Evolutionary conservation across 2,329 filamentous ascomycete genomes (phyloP), one percentile per base, ranked within the genome.

Genomic region (Aspergillus pseudoviridinutans): DNA sequence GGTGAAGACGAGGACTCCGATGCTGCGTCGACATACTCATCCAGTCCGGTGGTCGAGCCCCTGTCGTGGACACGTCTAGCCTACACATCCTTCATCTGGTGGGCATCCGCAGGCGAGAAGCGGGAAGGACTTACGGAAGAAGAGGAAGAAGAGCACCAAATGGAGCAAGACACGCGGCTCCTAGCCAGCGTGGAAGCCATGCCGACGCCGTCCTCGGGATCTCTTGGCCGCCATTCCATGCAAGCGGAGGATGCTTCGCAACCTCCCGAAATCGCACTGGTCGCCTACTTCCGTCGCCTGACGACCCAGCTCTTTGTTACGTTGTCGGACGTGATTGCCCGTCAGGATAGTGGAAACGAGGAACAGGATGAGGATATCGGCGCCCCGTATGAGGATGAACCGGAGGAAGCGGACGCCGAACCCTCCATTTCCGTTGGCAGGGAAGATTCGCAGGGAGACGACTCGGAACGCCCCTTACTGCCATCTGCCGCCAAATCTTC

Each of bases 61-160:
- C 71, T 80, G 41, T 82, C 82, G 0, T 87, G 85, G 85, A 78
- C 82, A 5, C 78, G 80, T 4, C 75, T 86, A 35, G 85, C 84
- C 3, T 87, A 87, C 67, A 78, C 78, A 3, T 83, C 83, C 38
- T 85, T 87, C 71, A 84, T 87, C 67, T 88, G 85, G 84, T 88
- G 85, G 85, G 85, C 85, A 3, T 85, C 83, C 1, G 85, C 85
- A 2, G 85, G 85, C 53, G 85, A 87, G 67, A 79, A 80, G 59
- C 80, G 82, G 28, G 78, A 79, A 12, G 80, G 79, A 51, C 74
- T 81, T 9, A 77, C 79, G 1, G 79, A 84, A 56, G 83, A 86
- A 65, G 78, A 79, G 58, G 79, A 83, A 55, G 79, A 83, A 55
- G 77, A 80, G 28, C 68, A 68, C 17, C 75, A 77, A 59, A 64